A percentile compares a stretch with the other conserved stretches of the same genome.
phyloP scores from a whole-genome alignment of 208 protist genomes.

The Naegleria fowleri region DNA sequence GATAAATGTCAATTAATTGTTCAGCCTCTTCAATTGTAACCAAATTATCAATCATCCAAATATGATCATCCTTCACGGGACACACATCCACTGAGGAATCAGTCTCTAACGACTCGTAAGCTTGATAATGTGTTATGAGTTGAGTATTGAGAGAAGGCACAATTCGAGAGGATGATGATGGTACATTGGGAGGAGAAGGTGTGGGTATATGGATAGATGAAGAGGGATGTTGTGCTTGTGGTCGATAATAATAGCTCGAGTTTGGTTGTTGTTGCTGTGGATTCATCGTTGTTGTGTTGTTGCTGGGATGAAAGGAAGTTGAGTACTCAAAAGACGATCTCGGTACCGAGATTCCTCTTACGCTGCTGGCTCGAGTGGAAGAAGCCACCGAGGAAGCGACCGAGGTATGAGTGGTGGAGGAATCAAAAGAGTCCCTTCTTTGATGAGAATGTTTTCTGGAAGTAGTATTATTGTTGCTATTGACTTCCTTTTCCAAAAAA shows the following conservation, averaged over 20 bases:
- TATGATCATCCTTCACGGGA: background rate
- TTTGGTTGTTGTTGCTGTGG: background rate
- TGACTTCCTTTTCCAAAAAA: background rate
- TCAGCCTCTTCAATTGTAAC: constrained; percentile 3
- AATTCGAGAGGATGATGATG: background rate
- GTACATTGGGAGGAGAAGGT: background rate
- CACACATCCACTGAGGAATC: background rate
- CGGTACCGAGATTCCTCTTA: no score
- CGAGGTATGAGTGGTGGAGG: background rate
- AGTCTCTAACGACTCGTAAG: background rate
- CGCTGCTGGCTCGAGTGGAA: background rate
- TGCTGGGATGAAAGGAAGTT: background rate
- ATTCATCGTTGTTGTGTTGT: background rate
- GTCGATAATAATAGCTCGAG: background rate
- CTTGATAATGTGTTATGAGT: background rate
- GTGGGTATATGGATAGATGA: no score
- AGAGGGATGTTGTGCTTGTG: background rate
- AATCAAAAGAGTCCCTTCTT: background rate
- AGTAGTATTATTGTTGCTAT: background rate
- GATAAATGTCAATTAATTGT: constrained; percentile 3
- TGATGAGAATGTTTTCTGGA: background rate
- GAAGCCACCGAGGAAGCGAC: background rate
- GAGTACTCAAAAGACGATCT: background rate
- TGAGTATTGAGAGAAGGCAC: background rate
- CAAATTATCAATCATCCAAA: constrained; percentile 6